Base-by-base conservation (phyloP, 805 yeast genomes). In the Metschnikowia corniflorae region DNA sequence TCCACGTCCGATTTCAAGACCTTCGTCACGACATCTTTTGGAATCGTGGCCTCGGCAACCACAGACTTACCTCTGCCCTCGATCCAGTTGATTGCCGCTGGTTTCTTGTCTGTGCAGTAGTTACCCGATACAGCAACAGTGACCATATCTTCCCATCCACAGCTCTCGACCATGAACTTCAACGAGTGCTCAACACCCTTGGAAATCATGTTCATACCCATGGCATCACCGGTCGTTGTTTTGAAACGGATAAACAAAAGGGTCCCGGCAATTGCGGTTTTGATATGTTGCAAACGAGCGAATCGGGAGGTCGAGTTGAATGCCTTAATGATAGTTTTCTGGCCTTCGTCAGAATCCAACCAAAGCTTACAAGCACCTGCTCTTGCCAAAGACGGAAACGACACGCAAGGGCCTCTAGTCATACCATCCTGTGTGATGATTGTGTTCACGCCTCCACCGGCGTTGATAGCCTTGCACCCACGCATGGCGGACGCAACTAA, bases 191-290 rank as follows among this genome's bases (percentile, higher is more conserved):
- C 99, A 30, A 88, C 96, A 62, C 98, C 99, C 66, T 93, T 93
- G 19, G 97, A 91, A 44, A 93, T 93, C 99, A 93, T 93, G 61
- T 93, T 93, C 99, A 93, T 93, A 47, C 99, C 99, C 99, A 93
- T 93, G 14, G 99, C 99, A 70, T 93, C 99, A 63, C 99, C 99
- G 14, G 99, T 93, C 26, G 96, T 88, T n/a, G 99, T 94, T 60
- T 89, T 80, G 71, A 93, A 93, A 56, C 99, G 80, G 51, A 93
- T 82, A 55, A 77, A 93, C 52, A 93, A 71, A 50, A 84, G 71
- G 32, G 83, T 83, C 20, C 99, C 98, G 13, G 99, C 98, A 61
- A 91, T 70, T 3, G 97, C 95, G 13, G 97, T 87, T 61, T 87
- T 85, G 47, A 91, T 71, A 51, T 84, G 84, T 62, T 86, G 95